Evolutionary conservation across 805 yeast species (phyloP).

Genomic region (Nakazawaea wickerhamii): DNA sequence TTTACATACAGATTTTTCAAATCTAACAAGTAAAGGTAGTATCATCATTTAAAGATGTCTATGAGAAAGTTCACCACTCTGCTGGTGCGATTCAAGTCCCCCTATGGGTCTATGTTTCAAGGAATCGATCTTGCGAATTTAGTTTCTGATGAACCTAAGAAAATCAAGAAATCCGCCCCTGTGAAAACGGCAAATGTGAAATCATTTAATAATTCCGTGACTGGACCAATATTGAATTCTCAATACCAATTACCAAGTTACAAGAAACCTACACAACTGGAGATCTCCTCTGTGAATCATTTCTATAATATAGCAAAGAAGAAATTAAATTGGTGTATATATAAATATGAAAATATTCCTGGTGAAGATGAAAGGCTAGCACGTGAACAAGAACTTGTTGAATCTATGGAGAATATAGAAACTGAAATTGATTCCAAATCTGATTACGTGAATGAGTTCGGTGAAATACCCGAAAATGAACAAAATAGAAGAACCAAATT

Average conservation of each 20-base stretch:
- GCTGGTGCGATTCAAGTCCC: not conserved
- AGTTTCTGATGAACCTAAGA: not conserved
- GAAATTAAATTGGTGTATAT: conserved; percentile 56
- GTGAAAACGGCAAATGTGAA: no score
- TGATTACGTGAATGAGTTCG: not conserved
- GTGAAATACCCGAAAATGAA: conserved; percentile 14
- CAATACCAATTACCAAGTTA: not conserved
- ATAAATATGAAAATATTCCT: conserved; percentile 50
- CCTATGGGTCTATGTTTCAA: not conserved
- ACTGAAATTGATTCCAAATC: not conserved
- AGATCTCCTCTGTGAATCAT: conserved; percentile 25
- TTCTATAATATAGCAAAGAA: conserved; percentile 44
- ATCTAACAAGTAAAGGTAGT: no score
- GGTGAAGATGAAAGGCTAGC: conserved; percentile 36
- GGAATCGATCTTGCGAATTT: not conserved
- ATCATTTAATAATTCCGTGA: not conserved
- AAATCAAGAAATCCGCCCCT: not conserved
- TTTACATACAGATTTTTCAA: no score
- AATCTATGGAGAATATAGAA: conserved; percentile 13
- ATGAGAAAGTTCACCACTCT: not conserved
- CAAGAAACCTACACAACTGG: conserved; percentile 17
- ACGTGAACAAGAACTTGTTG: conserved; percentile 16
- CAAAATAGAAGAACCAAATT: conserved; percentile 23
- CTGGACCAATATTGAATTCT: conserved; percentile 7
- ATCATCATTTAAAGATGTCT: not conserved